Evolutionary conservation across 2,329 filamentous ascomycete species (phyloP), one percentile per base, ranked within the genome.

Genomic region (Polychaeton citri): DNA sequence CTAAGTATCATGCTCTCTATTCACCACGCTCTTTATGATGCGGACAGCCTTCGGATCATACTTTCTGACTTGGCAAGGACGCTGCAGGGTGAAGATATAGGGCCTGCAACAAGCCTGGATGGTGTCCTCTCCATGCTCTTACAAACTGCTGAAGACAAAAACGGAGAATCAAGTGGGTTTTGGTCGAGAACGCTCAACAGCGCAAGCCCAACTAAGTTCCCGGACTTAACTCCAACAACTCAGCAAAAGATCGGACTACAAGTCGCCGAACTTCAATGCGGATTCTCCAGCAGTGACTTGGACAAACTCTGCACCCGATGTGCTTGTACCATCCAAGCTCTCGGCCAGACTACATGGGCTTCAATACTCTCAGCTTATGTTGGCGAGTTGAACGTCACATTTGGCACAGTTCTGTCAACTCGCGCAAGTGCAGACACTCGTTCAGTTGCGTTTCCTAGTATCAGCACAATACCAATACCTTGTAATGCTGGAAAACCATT

Each of bases 21-120:
- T 2, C 80, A 92, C 43, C 87, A 95, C 59, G 81, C 82, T 1
- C 63, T 95, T 0, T 95, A 92, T 45, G 87, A 95, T 60, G 87
- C 85, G 0, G 68, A 74, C 28, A 86, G 84, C 6, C 61, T 95
- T 8, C 64, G 72, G 3, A 50, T 65, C 1, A 67, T 95, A 1
- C 58, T 94, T 2, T 50, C 63, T 0, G 72, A 80, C 45, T 62
- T 93, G 9, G 48, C 58, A 2, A 48, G 46, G 21, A 48, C 55
- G 8, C 64, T 71, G 21, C 40, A 49, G 6, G 54, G 49, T 3
- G 40, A 49, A 2, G 8, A 38, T 2, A 34, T 60, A 2, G 34
- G 39, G 1, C 32, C 41, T 6, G 42, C 50, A 3, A 32, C 49
- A n/a, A 43, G 60, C 3, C 54, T 74, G 13, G 59, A 64, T 6